Conservation (phyloP, 1,284 basidiomycete species). For the Pseudozyma sp. region DNA sequence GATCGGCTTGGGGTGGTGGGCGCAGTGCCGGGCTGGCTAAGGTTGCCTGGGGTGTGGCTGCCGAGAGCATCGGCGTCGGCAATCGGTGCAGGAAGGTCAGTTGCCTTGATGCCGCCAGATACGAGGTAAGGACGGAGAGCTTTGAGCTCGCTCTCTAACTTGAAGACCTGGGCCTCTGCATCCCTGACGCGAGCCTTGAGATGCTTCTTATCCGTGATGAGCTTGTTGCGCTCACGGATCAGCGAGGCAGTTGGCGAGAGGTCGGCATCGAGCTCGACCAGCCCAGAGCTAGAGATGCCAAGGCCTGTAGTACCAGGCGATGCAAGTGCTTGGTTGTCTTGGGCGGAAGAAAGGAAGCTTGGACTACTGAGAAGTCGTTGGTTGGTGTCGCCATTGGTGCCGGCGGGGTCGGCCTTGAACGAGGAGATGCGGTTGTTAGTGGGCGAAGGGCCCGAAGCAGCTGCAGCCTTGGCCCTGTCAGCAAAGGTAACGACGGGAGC, state of each 20-base stretch:
- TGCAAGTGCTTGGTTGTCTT: conserved; percentile 6
- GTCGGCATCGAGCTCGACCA: conserved; percentile 32
- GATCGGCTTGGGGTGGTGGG: conserved; percentile 53
- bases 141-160: conserved; percentile 65
- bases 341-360: conserved; percentile 31
- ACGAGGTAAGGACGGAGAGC: conserved; percentile 62
- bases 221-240: conserved; percentile 63
- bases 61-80: conserved; percentile 12
- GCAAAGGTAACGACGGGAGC: conserved; percentile 28
- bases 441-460: conserved; percentile 26
- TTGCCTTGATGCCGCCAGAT: conserved; percentile 43
- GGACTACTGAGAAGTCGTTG: conserved; percentile 35
- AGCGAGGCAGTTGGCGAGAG: conserved; percentile 50
- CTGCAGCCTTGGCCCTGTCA: conserved; percentile 35
- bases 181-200: conserved; percentile 63
- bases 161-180: conserved; percentile 62
- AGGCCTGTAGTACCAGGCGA: conserved; percentile 32
- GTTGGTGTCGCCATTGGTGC: conserved; percentile 11
- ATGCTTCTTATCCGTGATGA: conserved; percentile 65
- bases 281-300: conserved; percentile 39
- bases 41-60: conserved; percentile 15
- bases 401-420: conserved; percentile 25
- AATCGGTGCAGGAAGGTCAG: conserved; percentile 14
- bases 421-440: conserved; percentile 28
- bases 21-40: conserved; percentile 32